These are phyloP conservation scores for Whalleya microplaca DNA, from an alignment of 2,329 filamentous ascomycete genomes.

Conservation along the genomic window DNA sequence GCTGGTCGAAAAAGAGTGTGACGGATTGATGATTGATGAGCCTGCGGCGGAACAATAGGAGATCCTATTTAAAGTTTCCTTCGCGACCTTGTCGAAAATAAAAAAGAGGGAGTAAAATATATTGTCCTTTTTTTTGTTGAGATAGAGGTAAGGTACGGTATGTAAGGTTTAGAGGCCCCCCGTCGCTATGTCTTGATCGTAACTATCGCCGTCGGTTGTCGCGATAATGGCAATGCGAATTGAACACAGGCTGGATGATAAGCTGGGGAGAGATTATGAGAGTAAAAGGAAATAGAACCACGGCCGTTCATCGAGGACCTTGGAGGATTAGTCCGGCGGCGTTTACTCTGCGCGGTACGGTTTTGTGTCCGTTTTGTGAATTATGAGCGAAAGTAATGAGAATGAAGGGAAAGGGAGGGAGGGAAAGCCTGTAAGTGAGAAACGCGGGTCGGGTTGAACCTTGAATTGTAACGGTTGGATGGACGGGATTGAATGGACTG, in stretches of 20 bases:
- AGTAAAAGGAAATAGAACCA: constrained; percentile 4
- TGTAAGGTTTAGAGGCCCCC: too few species aligned
- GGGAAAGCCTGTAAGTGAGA: not conserved
- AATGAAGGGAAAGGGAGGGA: constrained; percentile 4
- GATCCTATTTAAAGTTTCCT: not conserved
- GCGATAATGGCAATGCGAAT: not conserved
- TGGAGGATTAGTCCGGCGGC: constrained; percentile 12
- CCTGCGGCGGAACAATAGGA: not conserved
- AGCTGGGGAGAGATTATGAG: not conserved
- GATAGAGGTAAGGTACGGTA: constrained; percentile 1
- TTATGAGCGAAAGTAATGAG: constrained; percentile 22
- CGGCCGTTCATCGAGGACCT: not conserved
- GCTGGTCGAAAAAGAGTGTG: constrained; percentile 37
- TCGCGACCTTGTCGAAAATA: not conserved
- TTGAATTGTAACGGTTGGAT: constrained; percentile 19
- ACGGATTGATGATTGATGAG: constrained; percentile 32
- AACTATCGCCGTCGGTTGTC: constrained; percentile 4
- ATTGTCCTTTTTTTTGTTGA: not conserved
- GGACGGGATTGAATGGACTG: constrained; percentile 29
- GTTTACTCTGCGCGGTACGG: constrained; percentile 12
- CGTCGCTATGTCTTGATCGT: constrained; percentile 10
- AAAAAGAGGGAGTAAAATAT: constrained; percentile 12
- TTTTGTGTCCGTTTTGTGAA: constrained; percentile 15
- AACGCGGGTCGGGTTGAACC: constrained; percentile 23
- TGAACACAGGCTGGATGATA: not conserved